Percentiles rank a stretch among this genome's conserved stretches.
These are phyloP conservation scores for Choricystis sp. DNA, from an alignment of 139 green algal genomes.

Conservation along the genomic window DNA sequence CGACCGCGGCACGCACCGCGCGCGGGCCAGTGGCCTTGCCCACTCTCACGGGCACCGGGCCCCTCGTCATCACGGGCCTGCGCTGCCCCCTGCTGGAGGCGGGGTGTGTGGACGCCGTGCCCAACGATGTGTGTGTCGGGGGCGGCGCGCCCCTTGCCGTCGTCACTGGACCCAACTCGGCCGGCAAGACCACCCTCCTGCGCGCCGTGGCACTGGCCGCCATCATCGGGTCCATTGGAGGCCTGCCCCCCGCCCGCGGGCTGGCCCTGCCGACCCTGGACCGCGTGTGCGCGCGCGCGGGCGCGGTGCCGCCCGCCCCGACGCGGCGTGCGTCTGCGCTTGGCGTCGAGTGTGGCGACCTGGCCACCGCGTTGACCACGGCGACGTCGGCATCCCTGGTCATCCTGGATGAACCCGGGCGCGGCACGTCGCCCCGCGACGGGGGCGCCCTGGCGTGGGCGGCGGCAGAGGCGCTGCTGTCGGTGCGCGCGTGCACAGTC, in stretches of 20 bases:
- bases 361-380: slow-evolving; percentile 1
- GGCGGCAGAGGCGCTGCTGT: slow-evolving; percentile 24
- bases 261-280: slow-evolving; percentile 12
- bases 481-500: slow-evolving; percentile 20
- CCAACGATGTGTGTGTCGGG: background rate
- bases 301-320: background rate
- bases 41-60: background rate
- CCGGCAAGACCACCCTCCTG: slow-evolving; percentile 67
- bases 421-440: slow-evolving; percentile 55
- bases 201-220: slow-evolving; percentile 48
- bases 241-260: slow-evolving; percentile 50
- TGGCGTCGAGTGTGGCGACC: background rate
- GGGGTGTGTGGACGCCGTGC: background rate
- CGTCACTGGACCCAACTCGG: slow-evolving; percentile 67
- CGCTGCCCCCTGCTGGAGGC: background rate
- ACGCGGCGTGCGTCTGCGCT: background rate
- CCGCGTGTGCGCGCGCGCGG: background rate
- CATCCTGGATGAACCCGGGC: slow-evolving; percentile 70
- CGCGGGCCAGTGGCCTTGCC: background rate
- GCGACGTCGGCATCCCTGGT: slow-evolving; percentile 33
- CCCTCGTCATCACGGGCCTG: background rate
- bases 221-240: slow-evolving; percentile 51
- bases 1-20: too few relatives aligned
- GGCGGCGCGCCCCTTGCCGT: slow-evolving; percentile 9
- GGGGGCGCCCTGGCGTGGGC: slow-evolving; percentile 62